phyloP scores from a whole-genome alignment of 805 yeast genomes.

The Sugiyamaella mastotermitis region DNA sequence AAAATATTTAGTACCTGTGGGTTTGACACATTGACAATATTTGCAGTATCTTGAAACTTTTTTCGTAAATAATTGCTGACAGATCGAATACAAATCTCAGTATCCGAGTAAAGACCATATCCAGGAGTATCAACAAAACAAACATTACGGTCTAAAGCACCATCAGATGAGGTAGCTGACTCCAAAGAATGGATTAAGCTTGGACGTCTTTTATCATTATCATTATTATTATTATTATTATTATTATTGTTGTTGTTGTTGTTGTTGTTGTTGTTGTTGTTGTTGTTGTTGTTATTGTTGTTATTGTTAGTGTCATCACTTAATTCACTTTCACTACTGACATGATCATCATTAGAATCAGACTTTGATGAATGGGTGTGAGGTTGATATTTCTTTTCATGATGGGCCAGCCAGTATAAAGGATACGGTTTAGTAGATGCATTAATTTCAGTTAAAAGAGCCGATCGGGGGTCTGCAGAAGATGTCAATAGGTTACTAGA shows the following conservation, averaged over 20 bases:
- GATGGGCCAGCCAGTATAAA: slow-evolving; percentile 14
- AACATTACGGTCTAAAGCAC: slow-evolving; percentile 20
- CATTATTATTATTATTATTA: neutral
- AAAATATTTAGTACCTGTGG: slow-evolving; percentile 18
- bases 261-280: too few species aligned
- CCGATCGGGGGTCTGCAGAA: slow-evolving; percentile 4
- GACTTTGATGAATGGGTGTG: neutral
- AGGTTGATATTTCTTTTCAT: slow-evolving; percentile 4
- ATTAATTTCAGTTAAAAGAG: slow-evolving; percentile 8
- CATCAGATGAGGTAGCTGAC: slow-evolving; percentile 12
- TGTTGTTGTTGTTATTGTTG: neutral
- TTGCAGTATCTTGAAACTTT: slow-evolving; percentile 19
- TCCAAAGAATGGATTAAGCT: slow-evolving; percentile 14
- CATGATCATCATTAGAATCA: neutral
- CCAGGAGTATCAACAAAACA: slow-evolving; percentile 22
- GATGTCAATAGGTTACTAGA: slow-evolving; percentile 1
- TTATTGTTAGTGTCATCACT: neutral
- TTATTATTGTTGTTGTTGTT: neutral
- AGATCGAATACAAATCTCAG: slow-evolving; percentile 15
- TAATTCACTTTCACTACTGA: neutral
- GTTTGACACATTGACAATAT: slow-evolving; percentile 16
- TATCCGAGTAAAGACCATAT: slow-evolving; percentile 15
- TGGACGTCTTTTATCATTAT: slow-evolving; percentile 3
- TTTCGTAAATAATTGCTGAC: slow-evolving; percentile 21
- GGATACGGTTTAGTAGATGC: slow-evolving; percentile 25